Evolutionary conservation across 2,329 filamentous ascomycete genomes (phyloP).

Genomic region (Epichloe typhina): DNA sequence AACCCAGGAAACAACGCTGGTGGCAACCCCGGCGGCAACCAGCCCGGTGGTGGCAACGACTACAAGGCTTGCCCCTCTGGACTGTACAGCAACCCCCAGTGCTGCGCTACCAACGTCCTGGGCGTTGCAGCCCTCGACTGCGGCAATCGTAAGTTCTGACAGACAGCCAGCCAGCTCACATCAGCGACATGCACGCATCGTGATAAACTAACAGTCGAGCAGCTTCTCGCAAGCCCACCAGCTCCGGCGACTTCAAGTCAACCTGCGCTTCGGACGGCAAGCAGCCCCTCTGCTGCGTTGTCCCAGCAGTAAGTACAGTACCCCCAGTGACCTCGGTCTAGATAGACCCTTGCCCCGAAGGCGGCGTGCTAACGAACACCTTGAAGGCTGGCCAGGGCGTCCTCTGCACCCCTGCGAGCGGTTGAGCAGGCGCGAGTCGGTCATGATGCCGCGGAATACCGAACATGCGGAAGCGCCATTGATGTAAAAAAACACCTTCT

Average conservation of each 20-base stretch:
- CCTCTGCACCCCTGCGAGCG: neutral
- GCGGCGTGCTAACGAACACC: neutral
- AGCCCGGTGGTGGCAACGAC: neutral
- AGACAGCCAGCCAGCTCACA: neutral
- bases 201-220: neutral
- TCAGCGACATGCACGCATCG: neutral
- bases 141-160: slow-evolving; percentile 5
- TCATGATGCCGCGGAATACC: neutral
- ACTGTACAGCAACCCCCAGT: slow-evolving; percentile 8
- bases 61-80: slow-evolving; percentile 1
- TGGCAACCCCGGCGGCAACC: neutral
- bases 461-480: neutral
- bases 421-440: neutral
- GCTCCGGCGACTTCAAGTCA: slow-evolving; percentile 2
- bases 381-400: slow-evolving; percentile 2
- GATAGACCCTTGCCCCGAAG: too few relatives aligned
- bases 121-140: slow-evolving; percentile 6
- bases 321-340: neutral
- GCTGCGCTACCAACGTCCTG: slow-evolving; percentile 5
- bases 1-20: neutral
- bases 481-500: neutral
- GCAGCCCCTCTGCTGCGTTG: slow-evolving; percentile 7
- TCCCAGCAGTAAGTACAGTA: slow-evolving; percentile 5
- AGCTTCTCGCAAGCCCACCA: slow-evolving; percentile 1
- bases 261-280: slow-evolving; percentile 1